Evolutionary conservation across 2,329 filamentous ascomycete genomes (phyloP).

Genomic region (Zarea fungicola): DNA sequence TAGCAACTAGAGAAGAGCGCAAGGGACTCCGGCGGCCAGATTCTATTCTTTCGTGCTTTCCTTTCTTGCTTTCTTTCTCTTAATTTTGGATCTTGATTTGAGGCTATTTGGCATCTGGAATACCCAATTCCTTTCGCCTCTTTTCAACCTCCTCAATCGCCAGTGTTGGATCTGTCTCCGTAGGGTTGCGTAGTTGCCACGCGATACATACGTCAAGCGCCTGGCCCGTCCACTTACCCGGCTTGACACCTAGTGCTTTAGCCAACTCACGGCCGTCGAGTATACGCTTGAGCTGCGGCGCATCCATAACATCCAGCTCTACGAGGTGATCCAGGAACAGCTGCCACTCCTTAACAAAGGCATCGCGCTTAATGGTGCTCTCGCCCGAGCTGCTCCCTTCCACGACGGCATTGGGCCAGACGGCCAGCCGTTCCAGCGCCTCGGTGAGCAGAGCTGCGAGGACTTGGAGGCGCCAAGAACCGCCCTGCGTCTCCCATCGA

Average conservation of each 20-base stretch:
- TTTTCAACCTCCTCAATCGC: conserved; percentile 56
- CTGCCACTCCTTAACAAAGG: conserved; percentile 47
- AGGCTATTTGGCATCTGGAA: conserved; percentile 18
- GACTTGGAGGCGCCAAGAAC: conserved; percentile 67
- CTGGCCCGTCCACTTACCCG: conserved; percentile 77
- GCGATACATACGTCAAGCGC: conserved; percentile 75
- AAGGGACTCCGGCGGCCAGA: neutral
- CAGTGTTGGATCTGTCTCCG: conserved; percentile 50
- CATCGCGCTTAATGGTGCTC: conserved; percentile 35
- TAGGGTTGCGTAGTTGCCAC: conserved; percentile 84
- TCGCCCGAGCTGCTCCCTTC: neutral
- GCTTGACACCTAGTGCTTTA: conserved; percentile 60
- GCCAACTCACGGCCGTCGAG: conserved; percentile 73
- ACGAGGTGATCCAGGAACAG: conserved; percentile 50
- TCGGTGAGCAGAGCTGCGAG: conserved; percentile 64
- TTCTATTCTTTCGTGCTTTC: neutral
- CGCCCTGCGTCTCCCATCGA: conserved; percentile 57
- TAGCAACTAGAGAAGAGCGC: too few relatives aligned
- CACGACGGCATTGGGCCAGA: conserved; percentile 21
- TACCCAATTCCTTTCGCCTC: conserved; percentile 48
- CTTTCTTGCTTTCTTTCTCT: neutral
- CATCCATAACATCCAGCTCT: conserved; percentile 52
- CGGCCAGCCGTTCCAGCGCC: conserved; percentile 37
- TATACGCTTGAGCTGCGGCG: conserved; percentile 53
- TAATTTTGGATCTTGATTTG: neutral